phyloP scores from a whole-genome alignment of 345 rosid genomes.

The rapeseed (Brassica napus) region DNA sequence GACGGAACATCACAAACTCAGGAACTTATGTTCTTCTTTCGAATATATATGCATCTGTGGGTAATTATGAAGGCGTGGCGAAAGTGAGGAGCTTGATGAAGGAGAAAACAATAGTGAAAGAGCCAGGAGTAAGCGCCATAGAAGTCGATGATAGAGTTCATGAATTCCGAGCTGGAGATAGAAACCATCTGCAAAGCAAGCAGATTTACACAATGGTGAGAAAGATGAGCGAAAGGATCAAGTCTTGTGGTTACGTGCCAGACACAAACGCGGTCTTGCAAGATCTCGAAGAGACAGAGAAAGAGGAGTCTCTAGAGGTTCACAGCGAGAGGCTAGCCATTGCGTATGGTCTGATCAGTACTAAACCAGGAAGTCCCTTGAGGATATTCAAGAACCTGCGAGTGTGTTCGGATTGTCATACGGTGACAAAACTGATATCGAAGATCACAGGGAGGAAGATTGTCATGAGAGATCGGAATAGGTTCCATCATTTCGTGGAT shows the following conservation, averaged over 20 bases:
- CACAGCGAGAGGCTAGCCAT: constrained; percentile 76
- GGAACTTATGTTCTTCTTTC: constrained; percentile 73
- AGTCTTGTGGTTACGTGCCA: constrained; percentile 41
- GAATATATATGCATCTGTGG: constrained; percentile 60
- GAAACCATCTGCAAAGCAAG: constrained; percentile 45
- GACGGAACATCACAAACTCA: constrained; percentile 49
- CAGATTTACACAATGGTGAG: constrained; percentile 54
- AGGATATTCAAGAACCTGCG: constrained; percentile 69
- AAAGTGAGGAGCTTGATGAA: constrained; percentile 73
- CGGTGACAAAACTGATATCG: constrained; percentile 55
- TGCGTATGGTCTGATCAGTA: constrained; percentile 66
- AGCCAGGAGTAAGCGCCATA: constrained; percentile 69
- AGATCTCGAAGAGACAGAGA: constrained; percentile 51
- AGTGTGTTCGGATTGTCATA: constrained; percentile 71
- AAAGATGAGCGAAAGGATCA: constrained; percentile 38
- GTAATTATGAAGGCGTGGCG: constrained; percentile 61
- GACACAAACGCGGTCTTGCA: constrained; percentile 57
- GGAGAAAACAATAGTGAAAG: constrained; percentile 57
- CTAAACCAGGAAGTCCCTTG: constrained; percentile 52
- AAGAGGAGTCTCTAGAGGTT: constrained; percentile 59
- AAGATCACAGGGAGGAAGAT: constrained; percentile 63
- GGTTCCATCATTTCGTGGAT: constrained; percentile 75
- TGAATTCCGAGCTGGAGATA: constrained; percentile 63
- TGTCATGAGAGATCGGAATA: constrained; percentile 71
- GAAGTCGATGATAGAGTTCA: constrained; percentile 59